These are phyloP conservation scores for Thermomucor indicae-seudaticae DNA, from an alignment of 371 early-diverging fungal genomes.

Conservation along the genomic window DNA sequence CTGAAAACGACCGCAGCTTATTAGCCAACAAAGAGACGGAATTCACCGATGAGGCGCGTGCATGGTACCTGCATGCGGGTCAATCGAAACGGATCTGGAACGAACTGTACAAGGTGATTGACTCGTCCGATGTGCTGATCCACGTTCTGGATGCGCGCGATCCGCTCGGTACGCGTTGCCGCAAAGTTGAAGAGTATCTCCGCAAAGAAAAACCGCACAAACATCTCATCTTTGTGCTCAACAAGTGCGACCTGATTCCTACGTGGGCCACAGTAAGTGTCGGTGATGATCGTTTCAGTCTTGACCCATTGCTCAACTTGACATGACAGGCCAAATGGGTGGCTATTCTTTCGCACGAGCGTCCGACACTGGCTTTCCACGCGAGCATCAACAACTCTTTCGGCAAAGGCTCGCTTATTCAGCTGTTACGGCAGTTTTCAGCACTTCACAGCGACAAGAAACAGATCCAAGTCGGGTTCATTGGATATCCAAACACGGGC, in stretches of 20 bases:
- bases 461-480: slow-evolving; percentile 96
- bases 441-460: slow-evolving; percentile 95
- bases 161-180: slow-evolving; percentile 96
- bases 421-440: slow-evolving; percentile 96
- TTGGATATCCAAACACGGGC: slow-evolving; percentile 98
- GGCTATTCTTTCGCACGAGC: slow-evolving; percentile 80
- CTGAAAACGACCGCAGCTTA: slow-evolving; percentile 70
- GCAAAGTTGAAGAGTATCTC: slow-evolving; percentile 87
- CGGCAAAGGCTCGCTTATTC: slow-evolving; percentile 97
- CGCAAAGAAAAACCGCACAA: slow-evolving; percentile 96
- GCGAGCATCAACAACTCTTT: slow-evolving; percentile 97
- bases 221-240: slow-evolving; percentile 97
- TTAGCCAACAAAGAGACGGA: slow-evolving; percentile 72
- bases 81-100: slow-evolving; percentile 99
- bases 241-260: slow-evolving; percentile 99
- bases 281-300: neutral
- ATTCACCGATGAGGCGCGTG: slow-evolving; percentile 70
- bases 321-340: slow-evolving; percentile 81
- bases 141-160: slow-evolving; percentile 99
- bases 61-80: slow-evolving; percentile 90
- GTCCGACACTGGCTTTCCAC: slow-evolving; percentile 98
- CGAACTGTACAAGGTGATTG: slow-evolving; percentile 99
- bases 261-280: slow-evolving; percentile 94
- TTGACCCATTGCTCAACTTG: neutral
- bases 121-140: slow-evolving; percentile 97